Evolutionary conservation across 2,329 filamentous ascomycete species (phyloP), one percentile per base, ranked within the genome.

Genomic region (Neopestalotiopsis rosae): DNA sequence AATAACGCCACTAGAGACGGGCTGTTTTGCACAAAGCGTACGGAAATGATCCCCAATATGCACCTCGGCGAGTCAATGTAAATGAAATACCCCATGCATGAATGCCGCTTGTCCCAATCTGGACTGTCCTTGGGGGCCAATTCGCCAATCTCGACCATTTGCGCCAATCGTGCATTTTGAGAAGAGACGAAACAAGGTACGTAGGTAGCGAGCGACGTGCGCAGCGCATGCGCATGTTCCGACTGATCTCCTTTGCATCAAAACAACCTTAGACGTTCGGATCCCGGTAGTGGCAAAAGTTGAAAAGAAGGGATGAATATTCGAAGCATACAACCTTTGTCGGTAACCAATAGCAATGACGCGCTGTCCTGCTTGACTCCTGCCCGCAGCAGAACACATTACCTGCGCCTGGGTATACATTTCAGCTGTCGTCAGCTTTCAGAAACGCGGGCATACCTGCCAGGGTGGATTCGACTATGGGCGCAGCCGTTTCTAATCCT

Each of bases 21-120:
- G 9, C 38, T 63, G 61, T 42, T 40, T 63, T 52, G 45, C n/a
- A 52, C 45, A 52, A 52, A 52, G 45, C 45, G 45, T 20, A 52
- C 45, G 45, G 45, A 52, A 52, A 52, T 52, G 45, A 52, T 38
- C 34, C 45, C 45, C 45, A 52, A 52, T 52, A 52, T 52, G 45
- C 45, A 20, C 17, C 20, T 52, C 45, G 45, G 45, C 45, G 45
- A 52, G 45, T 52, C 45, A 52, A 52, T 20, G 45, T 9, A 52
- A 28, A 20, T 52, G 45, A 17, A 61, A 34, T 14, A 68, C 68
- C 67, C 67, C 71, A 74, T 71, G 74, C 73, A 74, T 76, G 69
- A 76, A 74, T 72, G 17, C 45, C 45, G 45, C 74, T 72, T 73
- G 72, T 71, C 75, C 72, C 69, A 71, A 71, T 72, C 70, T 56